These are phyloP conservation scores for Jamesozyma spencerorum DNA, from an alignment of 805 yeast genomes.

Conservation along the genomic window DNA sequence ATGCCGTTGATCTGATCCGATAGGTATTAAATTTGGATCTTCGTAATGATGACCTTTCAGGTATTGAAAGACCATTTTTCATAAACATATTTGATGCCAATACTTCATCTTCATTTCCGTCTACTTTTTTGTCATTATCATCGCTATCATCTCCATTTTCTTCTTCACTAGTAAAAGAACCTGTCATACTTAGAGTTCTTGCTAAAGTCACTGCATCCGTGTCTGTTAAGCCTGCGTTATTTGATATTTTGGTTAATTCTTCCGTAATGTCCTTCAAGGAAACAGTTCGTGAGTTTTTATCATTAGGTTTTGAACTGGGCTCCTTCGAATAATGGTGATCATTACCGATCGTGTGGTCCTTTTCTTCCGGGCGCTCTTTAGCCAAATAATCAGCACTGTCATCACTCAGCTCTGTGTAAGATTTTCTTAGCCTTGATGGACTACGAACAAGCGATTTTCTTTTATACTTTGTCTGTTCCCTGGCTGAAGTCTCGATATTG, in stretches of 20 bases:
- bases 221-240: constrained; percentile 68
- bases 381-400: constrained; percentile 27
- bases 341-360: constrained; percentile 1
- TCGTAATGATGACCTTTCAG: constrained; percentile 31
- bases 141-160: constrained; percentile 4
- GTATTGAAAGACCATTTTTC: constrained; percentile 23
- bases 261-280: constrained; percentile 62
- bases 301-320: not conserved
- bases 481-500: not conserved
- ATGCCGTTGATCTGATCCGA: constrained; percentile 31
- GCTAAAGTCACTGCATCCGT: constrained; percentile 79
- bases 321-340: no score
- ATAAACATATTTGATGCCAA: constrained; percentile 26
- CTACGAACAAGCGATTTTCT: constrained; percentile 24
- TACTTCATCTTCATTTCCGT: constrained; percentile 7
- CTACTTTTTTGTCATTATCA: not conserved
- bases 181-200: constrained; percentile 62
- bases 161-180: constrained; percentile 36
- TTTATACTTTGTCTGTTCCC: constrained; percentile 2
- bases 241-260: constrained; percentile 66
- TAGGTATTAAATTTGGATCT: constrained; percentile 46
- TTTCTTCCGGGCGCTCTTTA: constrained; percentile 15
- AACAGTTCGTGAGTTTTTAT: constrained; percentile 31
- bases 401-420: constrained; percentile 26
- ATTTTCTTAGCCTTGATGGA: constrained; percentile 28